Percentiles rank a stretch among this genome's conserved stretches.
Evolutionary conservation across 2,329 filamentous ascomycete genomes (phyloP).

Genomic region (Colletotrichum viniferum): DNA sequence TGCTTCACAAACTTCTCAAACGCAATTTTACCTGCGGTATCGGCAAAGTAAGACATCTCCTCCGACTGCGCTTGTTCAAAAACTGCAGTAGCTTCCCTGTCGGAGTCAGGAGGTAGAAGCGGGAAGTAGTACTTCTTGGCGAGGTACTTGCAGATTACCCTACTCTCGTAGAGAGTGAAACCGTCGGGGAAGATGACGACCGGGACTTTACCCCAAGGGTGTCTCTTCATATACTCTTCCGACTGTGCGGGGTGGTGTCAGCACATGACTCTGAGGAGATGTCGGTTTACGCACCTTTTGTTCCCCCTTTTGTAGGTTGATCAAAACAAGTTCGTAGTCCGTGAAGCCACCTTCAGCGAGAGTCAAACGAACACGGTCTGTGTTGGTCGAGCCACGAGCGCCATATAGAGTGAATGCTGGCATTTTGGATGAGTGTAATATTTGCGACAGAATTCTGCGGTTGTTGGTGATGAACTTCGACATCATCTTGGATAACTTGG

Average conservation of each 20-base stretch:
- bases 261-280: conserved; percentile 20
- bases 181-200: conserved; percentile 40
- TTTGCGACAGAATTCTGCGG: conserved; percentile 28
- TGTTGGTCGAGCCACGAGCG: conserved; percentile 43
- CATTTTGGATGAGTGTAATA: conserved; percentile 39
- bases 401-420: conserved; percentile 47
- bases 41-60: conserved; percentile 48
- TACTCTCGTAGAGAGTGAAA: conserved; percentile 51
- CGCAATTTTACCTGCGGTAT: conserved; percentile 44
- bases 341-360: conserved; percentile 48
- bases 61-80: conserved; percentile 47
- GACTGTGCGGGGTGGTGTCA: conserved; percentile 35
- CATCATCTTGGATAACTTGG: conserved; percentile 25
- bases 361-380: conserved; percentile 45
- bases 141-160: conserved; percentile 52
- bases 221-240: conserved; percentile 37
- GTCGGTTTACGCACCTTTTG: conserved; percentile 38
- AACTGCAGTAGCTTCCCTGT: conserved; percentile 42
- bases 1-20: conserved; percentile 51
- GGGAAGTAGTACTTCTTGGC: conserved; percentile 48
- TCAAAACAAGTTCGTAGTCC: conserved; percentile 41
- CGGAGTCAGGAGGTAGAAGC: conserved; percentile 41
- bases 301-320: conserved; percentile 43
- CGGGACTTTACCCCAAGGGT: conserved; percentile 48
- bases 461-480: conserved; percentile 30